Percentiles rank a stretch among this genome's conserved stretches.
Evolutionary conservation across 116 monocot species (phyloP).

Genomic region (Phalaenopsis hybrid): DNA sequence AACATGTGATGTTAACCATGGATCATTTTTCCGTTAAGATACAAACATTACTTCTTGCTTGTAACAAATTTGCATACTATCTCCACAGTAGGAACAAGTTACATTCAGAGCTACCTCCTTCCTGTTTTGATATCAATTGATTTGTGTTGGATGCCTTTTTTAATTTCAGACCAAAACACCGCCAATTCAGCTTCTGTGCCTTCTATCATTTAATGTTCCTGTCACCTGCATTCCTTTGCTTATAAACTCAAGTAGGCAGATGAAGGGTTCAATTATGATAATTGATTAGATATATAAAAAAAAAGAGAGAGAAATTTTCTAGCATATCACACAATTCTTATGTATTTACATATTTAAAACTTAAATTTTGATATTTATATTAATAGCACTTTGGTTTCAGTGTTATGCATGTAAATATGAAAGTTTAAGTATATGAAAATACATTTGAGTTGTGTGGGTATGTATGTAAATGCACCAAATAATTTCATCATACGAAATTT

Average conservation of each 20-base stretch:
- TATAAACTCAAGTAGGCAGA: background rate
- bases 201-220: background rate
- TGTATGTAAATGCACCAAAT: background rate
- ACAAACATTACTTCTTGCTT: background rate
- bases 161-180: background rate
- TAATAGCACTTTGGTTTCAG: too few relatives aligned
- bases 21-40: background rate
- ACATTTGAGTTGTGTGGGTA: too few relatives aligned
- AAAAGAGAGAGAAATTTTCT: too few relatives aligned
- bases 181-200: background rate
- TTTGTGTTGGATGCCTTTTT: background rate
- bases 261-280: background rate
- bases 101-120: background rate
- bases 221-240: conserved; percentile 10
- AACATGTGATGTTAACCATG: background rate
- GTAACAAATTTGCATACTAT: background rate
- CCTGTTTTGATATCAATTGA: background rate
- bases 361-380: too few relatives aligned
- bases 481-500: background rate
- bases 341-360: too few relatives aligned
- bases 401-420: too few relatives aligned
- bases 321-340: too few relatives aligned
- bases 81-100: background rate
- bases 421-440: too few relatives aligned
- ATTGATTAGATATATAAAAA: too few relatives aligned